Evolutionary conservation across 352 stramenopile genomes (phyloP), one percentile per base, ranked within the genome.

Genomic region (Globisporangium iwayamae): DNA sequence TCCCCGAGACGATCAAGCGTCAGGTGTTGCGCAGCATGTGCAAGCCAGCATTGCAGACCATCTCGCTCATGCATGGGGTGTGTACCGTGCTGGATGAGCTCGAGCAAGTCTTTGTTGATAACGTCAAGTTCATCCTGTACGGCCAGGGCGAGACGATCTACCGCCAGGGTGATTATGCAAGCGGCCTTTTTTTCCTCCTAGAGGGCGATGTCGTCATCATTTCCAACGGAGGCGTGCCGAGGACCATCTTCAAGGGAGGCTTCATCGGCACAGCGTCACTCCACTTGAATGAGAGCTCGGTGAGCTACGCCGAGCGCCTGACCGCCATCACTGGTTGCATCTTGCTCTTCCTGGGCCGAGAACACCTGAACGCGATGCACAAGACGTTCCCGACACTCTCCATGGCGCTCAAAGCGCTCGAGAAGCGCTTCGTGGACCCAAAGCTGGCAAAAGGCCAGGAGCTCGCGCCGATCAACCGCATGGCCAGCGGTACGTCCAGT

Each of bases 271-370:
- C 78, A 30, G 79, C 77, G 0, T 69, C 80, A 7, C 47, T 87
- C 0, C 74, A 85, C 63, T 39, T 87, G 2, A 87, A 48, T 38
- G 78, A 87, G 56, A 75, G 68, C 13, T 82, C 71, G 0, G 71
- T 90, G 45, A 87, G 80, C 50, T 84, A 87, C 34, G 70, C 48
- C 2, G 80, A 89, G 66, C 72, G 78, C 14, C 71, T 89, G 62
- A 87, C 80, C 9, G 74, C 80, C 6, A 76, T 78, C 50, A 87
- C 72, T 36, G 80, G 80, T 4, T 85, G 79, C 34, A 78, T 91
- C 39, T 65, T 89, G 36, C 57, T 89, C 2, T 86, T 78, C 51
- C 36, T 90, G 1, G 79, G 76, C 0, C 78, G 78, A 1, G 74
- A 90, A 2, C 73, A 87, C 38, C 55, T 89, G 0, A 63, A 83